Conservation (phyloP, 805 yeast species). For the Wickerhamomyces bisporus region DNA sequence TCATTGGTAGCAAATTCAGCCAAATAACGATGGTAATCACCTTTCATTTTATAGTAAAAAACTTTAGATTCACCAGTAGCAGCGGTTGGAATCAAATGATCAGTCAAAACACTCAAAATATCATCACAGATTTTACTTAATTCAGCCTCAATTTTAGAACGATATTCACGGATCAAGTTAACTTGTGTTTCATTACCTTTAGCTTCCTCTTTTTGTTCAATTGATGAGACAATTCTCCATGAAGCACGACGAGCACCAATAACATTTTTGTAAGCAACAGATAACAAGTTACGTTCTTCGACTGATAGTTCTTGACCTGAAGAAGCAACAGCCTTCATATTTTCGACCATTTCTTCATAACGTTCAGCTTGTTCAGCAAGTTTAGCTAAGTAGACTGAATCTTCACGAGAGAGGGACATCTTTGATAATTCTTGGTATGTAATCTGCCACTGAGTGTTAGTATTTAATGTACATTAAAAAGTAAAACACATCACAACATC, state of each 20-base stretch:
- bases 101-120: slow-evolving; percentile 79
- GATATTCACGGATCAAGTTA: slow-evolving; percentile 84
- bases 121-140: slow-evolving; percentile 92
- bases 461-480: no score
- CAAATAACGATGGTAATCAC: slow-evolving; percentile 98
- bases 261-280: slow-evolving; percentile 97
- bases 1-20: slow-evolving; percentile 94
- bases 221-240: slow-evolving; percentile 97
- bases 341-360: slow-evolving; percentile 98
- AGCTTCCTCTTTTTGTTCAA: slow-evolving; percentile 96
- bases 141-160: slow-evolving; percentile 90
- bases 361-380: slow-evolving; percentile 99
- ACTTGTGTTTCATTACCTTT: slow-evolving; percentile 94
- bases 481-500: no score
- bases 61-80: slow-evolving; percentile 97
- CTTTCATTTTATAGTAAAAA: slow-evolving; percentile 98
- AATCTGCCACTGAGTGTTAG: no score
- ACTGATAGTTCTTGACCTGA: slow-evolving; percentile 93
- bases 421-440: no score
- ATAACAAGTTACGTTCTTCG: slow-evolving; percentile 94
- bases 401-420: slow-evolving; percentile 90
- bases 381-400: slow-evolving; percentile 95
- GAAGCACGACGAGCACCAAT: slow-evolving; percentile 99
- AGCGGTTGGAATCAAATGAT: slow-evolving; percentile 90
- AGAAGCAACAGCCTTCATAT: slow-evolving; percentile 96